A percentile compares a stretch with the other conserved stretches of the same genome.
These are phyloP conservation scores for Apiospora phragmitis DNA, from an alignment of 2,329 filamentous ascomycete species.

Conservation along the genomic window DNA sequence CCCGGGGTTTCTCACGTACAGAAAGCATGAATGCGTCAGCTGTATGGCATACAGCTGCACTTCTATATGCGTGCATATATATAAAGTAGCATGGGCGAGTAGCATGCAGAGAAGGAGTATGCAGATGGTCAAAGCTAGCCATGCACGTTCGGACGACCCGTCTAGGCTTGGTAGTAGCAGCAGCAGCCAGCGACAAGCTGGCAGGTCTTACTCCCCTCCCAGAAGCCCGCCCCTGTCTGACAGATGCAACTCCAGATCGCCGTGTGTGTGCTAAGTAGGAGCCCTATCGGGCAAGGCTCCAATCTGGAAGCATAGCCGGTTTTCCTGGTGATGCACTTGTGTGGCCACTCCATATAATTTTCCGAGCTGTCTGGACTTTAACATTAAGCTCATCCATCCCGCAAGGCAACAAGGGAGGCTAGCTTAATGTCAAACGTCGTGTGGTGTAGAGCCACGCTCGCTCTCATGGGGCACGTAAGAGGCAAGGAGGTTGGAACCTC, in stretches of 20 bases:
- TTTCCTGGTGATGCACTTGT: background rate
- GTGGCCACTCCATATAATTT: background rate
- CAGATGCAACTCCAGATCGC: background rate
- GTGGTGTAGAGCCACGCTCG: background rate
- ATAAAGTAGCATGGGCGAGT: background rate
- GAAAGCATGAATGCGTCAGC: background rate
- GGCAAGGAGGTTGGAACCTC: background rate
- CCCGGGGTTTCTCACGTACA: background rate
- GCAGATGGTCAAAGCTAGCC: background rate
- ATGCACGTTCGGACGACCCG: background rate
- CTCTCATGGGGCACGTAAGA: background rate
- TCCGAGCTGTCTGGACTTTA: background rate
- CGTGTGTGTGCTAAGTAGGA: background rate
- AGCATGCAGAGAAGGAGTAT: background rate
- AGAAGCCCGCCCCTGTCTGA: background rate
- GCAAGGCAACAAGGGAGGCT: background rate
- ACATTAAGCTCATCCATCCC: background rate
- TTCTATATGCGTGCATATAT: background rate
- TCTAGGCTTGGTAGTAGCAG: background rate
- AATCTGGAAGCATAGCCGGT: conserved; percentile 5
- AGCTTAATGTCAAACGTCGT: background rate
- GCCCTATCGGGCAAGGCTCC: background rate
- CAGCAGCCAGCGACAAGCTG: background rate
- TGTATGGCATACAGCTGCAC: background rate
- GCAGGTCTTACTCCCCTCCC: background rate